Conservation (phyloP, 257 asterid genomes). For the Lycium ferocissimum region DNA sequence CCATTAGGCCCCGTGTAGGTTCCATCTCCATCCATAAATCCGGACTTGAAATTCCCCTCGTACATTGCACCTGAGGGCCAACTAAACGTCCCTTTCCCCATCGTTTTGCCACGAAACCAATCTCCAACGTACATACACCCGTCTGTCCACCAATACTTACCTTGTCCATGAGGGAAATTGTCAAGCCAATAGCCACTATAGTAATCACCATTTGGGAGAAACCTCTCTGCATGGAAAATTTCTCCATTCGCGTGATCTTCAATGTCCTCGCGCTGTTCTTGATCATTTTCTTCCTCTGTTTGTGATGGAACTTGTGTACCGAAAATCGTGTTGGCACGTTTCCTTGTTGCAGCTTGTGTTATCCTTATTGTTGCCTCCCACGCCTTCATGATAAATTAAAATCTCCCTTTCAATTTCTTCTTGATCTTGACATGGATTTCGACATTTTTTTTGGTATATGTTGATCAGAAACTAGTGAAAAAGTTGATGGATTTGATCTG, state of each 20-base stretch:
- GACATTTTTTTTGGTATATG: not conserved
- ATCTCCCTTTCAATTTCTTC: conserved; percentile 1
- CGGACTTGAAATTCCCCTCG: conserved; percentile 83
- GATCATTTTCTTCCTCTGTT: conserved; percentile 47
- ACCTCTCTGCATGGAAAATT: conserved; percentile 72
- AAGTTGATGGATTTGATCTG: not conserved
- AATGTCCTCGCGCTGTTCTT: conserved; percentile 36
- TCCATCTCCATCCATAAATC: conserved; percentile 96
- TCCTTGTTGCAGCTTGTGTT: conserved; percentile 90
- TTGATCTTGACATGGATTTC: not conserved
- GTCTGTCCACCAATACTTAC: conserved; percentile 93
- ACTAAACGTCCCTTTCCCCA: conserved; percentile 78
- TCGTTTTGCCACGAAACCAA: conserved; percentile 80
- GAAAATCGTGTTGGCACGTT: conserved; percentile 75
- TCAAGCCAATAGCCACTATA: conserved; percentile 84
- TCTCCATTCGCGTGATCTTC: conserved; percentile 65
- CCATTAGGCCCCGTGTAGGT: conserved; percentile 68
- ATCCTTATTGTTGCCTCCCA: conserved; percentile 94
- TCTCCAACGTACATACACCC: conserved; percentile 94
- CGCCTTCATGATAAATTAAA: conserved; percentile 68
- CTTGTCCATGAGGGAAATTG: conserved; percentile 81
- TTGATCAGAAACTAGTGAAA: not conserved
- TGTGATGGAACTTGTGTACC: conserved; percentile 52
- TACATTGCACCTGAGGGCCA: conserved; percentile 92
- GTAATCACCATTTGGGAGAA: conserved; percentile 86